Evolutionary conservation across 495 filamentous ascomycete species (phyloP).

Genomic region (Recurvomyces mirabilis): DNA sequence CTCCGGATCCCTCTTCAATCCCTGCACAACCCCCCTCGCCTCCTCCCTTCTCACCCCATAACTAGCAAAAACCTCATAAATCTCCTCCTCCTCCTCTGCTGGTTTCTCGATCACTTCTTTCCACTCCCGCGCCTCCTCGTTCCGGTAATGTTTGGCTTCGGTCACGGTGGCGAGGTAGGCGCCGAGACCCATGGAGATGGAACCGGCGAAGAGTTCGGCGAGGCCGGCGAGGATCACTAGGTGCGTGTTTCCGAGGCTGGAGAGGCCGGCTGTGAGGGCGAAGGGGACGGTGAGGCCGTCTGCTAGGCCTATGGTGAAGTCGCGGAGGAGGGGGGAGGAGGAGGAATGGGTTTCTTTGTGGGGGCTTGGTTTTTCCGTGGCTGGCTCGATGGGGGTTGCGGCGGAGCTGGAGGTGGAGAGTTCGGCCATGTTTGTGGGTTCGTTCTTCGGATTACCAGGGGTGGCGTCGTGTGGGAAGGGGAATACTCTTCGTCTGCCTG

Average conservation of each 20-base stretch:
- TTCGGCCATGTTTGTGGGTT: no score
- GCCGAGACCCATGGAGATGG: slow-evolving; percentile 61
- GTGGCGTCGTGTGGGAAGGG: no score
- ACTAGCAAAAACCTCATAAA: slow-evolving; percentile 28
- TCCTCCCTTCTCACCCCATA: slow-evolving; percentile 34
- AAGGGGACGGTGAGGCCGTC: slow-evolving; percentile 53
- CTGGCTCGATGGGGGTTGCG: not conserved
- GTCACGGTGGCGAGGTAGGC: slow-evolving; percentile 46
- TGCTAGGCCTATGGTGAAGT: slow-evolving; percentile 37
- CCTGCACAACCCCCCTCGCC: slow-evolving; percentile 30
- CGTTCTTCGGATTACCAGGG: no score
- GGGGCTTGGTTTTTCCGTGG: not conserved
- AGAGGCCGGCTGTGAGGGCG: slow-evolving; percentile 43
- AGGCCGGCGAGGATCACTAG: slow-evolving; percentile 60
- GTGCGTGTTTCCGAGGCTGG: slow-evolving; percentile 41
- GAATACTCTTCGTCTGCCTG: no score
- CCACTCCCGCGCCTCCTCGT: slow-evolving; percentile 36
- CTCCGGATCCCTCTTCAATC: slow-evolving; percentile 32
- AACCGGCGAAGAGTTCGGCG: slow-evolving; percentile 55
- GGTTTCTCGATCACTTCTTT: slow-evolving; percentile 34
- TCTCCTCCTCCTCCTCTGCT: slow-evolving; percentile 25
- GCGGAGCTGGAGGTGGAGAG: not conserved
- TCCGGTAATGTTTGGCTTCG: slow-evolving; percentile 37
- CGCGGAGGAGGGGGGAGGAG: slow-evolving; percentile 15
- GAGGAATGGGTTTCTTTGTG: slow-evolving; percentile 6